These are phyloP conservation scores for Piromyces finnis DNA, from an alignment of 192 early-diverging fungal genomes.

Conservation along the genomic window DNA sequence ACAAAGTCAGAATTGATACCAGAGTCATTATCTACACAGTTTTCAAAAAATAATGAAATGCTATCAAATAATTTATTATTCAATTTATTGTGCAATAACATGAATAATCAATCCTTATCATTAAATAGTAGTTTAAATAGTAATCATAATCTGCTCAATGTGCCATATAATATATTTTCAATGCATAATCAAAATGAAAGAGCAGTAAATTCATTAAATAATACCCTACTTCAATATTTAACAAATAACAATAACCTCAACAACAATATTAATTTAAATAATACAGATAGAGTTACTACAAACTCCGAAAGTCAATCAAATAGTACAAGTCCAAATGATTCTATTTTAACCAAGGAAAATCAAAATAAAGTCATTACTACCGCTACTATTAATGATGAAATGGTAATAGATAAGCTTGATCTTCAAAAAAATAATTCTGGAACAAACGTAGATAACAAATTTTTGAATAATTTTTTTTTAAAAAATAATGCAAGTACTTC, in stretches of 20 bases:
- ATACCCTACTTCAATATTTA: background rate
- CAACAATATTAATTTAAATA: background rate
- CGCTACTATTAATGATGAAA: too few relatives aligned
- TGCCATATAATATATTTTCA: background rate
- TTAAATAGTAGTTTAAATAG: background rate
- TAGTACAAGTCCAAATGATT: too few relatives aligned
- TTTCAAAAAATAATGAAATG: background rate
- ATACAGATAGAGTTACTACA: background rate
- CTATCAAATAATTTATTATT: background rate
- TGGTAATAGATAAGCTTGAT: too few relatives aligned
- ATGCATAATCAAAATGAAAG: background rate
- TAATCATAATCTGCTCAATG: background rate
- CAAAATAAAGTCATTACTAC: too few relatives aligned
- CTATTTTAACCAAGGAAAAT: too few relatives aligned
- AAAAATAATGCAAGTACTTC: background rate
- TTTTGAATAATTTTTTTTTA: background rate
- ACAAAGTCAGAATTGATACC: background rate
- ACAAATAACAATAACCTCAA: background rate
- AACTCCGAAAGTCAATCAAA: background rate
- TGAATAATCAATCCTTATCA: background rate
- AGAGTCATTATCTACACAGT: background rate
- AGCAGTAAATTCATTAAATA: background rate
- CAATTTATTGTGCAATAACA: background rate
- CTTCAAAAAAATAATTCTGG: background rate
- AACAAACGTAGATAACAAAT: background rate